Base-by-base conservation (phyloP, 176 grass and related monocot species). In the Tuctoria greenei region DNA sequence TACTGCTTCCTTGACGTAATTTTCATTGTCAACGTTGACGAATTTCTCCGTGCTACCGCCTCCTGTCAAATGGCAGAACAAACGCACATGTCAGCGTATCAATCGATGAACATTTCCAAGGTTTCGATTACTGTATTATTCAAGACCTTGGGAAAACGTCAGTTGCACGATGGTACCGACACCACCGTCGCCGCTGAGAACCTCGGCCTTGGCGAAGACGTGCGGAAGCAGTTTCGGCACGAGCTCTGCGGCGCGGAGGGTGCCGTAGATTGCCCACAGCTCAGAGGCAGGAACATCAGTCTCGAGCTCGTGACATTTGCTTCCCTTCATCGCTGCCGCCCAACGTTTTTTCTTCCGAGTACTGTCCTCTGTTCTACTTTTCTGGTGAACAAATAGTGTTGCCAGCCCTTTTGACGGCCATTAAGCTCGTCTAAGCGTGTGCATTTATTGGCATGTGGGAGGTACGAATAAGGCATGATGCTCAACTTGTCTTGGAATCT, bases 91-190 rank as follows among this genome's bases (percentile, higher is more conserved):
- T 72, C 18, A 72, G 54, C 27, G 2, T 31, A 14, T 2, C 1
- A 7, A 39, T 55, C 18, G 0, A 12, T 12, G 13, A 41, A 0
- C 1, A 16, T 61, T 9, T 68, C 26, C 21, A 4, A 10, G 7
- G 6, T 12, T 79, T 46, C 10, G 14, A 8, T 63, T 63, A 10
- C 18, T 2, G 21, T 54, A 5, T 23, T 1, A 7, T 55, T 81
- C 44, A 81, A n/a, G n/a, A n/a, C 84, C 78, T 7, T 78, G 84
- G 54, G 72, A 26, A 7, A 81, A 81, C 4, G 62, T 75, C 10
- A 81, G 40, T 44, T 57, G 44, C 54, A 76, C 0, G 71, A 81
- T 37, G 65, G 84, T 76, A n/a, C 70, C 84, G n/a, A 81, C 64
- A 11, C 47, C 64, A 20, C 78, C 84, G 0, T 81, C 44, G 54